phyloP scores from a whole-genome alignment of 163 green algal species.

The Coccomyxa subellipsoidea region DNA sequence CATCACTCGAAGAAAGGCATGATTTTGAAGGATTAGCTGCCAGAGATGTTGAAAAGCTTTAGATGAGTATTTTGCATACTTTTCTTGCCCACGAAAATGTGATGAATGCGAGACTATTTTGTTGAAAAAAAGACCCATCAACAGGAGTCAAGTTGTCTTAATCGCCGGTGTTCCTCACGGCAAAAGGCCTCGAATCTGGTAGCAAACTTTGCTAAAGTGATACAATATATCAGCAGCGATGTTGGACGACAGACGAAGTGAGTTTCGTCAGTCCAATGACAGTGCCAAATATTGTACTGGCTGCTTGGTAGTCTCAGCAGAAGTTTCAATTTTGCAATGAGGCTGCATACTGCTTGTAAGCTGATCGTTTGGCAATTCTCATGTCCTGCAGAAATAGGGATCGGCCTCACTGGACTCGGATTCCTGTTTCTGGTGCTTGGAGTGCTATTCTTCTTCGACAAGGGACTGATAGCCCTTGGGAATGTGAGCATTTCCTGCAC shows the following conservation, averaged over 20 bases:
- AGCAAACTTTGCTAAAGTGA: too few relatives aligned
- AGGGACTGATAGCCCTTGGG: slow-evolving; percentile 92
- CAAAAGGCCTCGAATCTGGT: too few relatives aligned
- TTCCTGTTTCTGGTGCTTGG: slow-evolving; percentile 91
- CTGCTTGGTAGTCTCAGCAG: neutral
- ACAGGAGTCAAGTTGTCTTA: too few relatives aligned
- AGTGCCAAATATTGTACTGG: neutral
- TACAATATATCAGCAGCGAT: too few relatives aligned
- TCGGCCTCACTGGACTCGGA: slow-evolving; percentile 92
- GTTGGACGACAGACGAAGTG: slow-evolving; percentile 1
- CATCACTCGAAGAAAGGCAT: too few relatives aligned
- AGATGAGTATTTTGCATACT: too few relatives aligned
- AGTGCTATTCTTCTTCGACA: slow-evolving; percentile 96
- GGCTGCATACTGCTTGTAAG: neutral
- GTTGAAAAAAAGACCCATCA: too few relatives aligned
- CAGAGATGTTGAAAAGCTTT: too few relatives aligned
- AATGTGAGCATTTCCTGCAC: slow-evolving; percentile 69
- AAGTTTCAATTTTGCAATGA: neutral
- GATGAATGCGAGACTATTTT: too few relatives aligned
- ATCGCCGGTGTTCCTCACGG: too few relatives aligned
- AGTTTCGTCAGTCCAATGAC: neutral
- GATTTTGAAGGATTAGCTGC: too few relatives aligned
- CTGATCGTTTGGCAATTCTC: neutral
- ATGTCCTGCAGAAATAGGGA: slow-evolving; percentile 87
- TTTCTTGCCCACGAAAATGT: too few relatives aligned